Evolutionary conservation across 345 rosid species (phyloP).

Genomic region (Sonneratia alba): DNA sequence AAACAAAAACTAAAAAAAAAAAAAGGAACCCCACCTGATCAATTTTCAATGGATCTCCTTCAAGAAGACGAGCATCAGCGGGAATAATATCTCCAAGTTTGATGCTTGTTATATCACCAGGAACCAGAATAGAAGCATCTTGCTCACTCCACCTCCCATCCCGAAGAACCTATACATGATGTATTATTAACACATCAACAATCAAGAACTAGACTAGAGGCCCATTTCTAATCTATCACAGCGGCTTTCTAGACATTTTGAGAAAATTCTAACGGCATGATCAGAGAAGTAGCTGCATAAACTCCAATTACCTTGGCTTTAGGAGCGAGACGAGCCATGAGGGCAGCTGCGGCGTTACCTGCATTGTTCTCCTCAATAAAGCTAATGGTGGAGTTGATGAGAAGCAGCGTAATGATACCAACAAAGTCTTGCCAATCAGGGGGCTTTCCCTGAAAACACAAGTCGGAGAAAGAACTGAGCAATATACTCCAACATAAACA

Average conservation of each 20-base stretch:
- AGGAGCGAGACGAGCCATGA: constrained; percentile 96
- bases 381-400: constrained; percentile 92
- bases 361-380: constrained; percentile 96
- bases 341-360: constrained; percentile 96
- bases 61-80: constrained; percentile 94
- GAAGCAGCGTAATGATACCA: constrained; percentile 78
- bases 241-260: not conserved
- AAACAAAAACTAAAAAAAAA: constrained; percentile 1
- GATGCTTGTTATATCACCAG: constrained; percentile 83
- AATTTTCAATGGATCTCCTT: constrained; percentile 90
- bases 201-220: not conserved
- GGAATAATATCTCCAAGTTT: constrained; percentile 95
- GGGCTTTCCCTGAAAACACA: constrained; percentile 63
- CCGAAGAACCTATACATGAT: constrained; percentile 61
- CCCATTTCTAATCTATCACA: not conserved
- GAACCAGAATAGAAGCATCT: constrained; percentile 83
- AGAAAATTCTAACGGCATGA: not conserved
- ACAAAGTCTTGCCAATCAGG: constrained; percentile 99
- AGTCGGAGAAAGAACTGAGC: not conserved
- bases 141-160: constrained; percentile 95
- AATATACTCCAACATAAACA: not conserved
- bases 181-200: not conserved
- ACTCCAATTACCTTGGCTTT: constrained; percentile 63
- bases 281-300: not conserved
- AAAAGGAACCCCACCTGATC: constrained; percentile 53